Conservation (phyloP, 2,329 filamentous ascomycete genomes). For the Ceratocystis alfenasii region DNA sequence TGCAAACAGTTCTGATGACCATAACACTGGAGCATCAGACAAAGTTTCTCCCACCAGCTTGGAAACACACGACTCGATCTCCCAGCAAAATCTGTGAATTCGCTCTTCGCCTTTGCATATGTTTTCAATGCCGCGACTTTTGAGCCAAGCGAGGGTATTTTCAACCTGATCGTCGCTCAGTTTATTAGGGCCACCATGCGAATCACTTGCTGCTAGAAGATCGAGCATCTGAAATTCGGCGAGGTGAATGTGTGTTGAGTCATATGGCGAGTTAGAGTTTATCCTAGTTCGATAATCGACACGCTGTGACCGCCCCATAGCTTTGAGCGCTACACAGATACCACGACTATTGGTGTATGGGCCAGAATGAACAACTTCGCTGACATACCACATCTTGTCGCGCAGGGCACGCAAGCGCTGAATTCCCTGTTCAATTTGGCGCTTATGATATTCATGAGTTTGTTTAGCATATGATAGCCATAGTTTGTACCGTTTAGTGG, state of each 20-base stretch:
- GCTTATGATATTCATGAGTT: slow-evolving; percentile 66
- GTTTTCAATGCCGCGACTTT: slow-evolving; percentile 72
- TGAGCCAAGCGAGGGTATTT: slow-evolving; percentile 70
- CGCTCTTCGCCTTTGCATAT: slow-evolving; percentile 91
- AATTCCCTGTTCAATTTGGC: slow-evolving; percentile 63
- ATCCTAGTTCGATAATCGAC: slow-evolving; percentile 27
- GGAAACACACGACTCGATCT: slow-evolving; percentile 74
- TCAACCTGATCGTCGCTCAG: slow-evolving; percentile 91
- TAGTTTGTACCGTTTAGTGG: slow-evolving; percentile 66
- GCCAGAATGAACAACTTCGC: slow-evolving; percentile 80
- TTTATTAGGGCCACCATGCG: slow-evolving; percentile 86
- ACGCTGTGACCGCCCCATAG: slow-evolving; percentile 62
- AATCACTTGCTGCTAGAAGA: slow-evolving; percentile 66
- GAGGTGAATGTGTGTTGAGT: slow-evolving; percentile 58
- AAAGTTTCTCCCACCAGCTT: slow-evolving; percentile 77
- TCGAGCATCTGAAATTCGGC: slow-evolving; percentile 79
- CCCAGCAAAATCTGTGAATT: slow-evolving; percentile 85
- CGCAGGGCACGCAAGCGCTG: slow-evolving; percentile 60
- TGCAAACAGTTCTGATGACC: slow-evolving; percentile 81
- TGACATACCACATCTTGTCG: slow-evolving; percentile 98
- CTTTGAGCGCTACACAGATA: slow-evolving; percentile 76
- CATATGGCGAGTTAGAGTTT: slow-evolving; percentile 33
- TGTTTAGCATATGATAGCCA: slow-evolving; percentile 78
- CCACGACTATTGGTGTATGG: slow-evolving; percentile 79
- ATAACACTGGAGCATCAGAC: slow-evolving; percentile 73